Percentiles rank a stretch among this genome's conserved stretches.
Evolutionary conservation across 2,329 filamentous ascomycete genomes (phyloP).

Genomic region (Fonsecaea multimorphosa): DNA sequence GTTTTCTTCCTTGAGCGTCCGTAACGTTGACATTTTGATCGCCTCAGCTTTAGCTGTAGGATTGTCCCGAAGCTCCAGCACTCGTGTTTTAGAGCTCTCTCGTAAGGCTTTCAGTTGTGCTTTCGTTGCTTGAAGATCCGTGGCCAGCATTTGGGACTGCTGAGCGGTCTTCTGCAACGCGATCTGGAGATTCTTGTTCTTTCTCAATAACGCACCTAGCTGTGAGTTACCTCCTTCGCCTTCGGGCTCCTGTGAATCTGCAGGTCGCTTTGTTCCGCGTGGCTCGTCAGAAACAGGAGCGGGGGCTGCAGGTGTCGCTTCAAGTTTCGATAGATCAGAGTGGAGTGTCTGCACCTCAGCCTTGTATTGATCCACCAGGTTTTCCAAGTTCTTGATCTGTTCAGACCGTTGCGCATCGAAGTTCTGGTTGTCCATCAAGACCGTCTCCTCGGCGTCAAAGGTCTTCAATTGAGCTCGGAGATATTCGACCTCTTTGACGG

Average conservation of each 20-base stretch:
- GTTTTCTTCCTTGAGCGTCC: conserved; percentile 81
- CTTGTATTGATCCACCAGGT: conserved; percentile 86
- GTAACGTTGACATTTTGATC: conserved; percentile 80
- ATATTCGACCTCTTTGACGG: conserved; percentile 92
- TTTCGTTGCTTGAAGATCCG: conserved; percentile 73
- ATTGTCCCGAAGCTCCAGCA: conserved; percentile 88
- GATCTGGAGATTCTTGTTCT: conserved; percentile 84
- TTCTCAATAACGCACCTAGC: conserved; percentile 81
- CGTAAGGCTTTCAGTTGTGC: conserved; percentile 74
- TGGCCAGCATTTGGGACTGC: conserved; percentile 71
- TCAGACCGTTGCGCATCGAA: conserved; percentile 72
- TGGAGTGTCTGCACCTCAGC: conserved; percentile 77
- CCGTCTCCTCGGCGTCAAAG: conserved; percentile 84
- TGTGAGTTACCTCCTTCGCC: conserved; percentile 68
- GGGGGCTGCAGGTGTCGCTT: conserved; percentile 51
- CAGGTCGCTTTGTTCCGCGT: conserved; percentile 67
- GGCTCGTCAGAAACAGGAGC: conserved; percentile 50
- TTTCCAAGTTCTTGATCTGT: conserved; percentile 80
- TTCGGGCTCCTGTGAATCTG: conserved; percentile 50
- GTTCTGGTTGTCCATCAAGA: conserved; percentile 74
- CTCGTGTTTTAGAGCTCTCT: conserved; percentile 74
- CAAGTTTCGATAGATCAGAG: conserved; percentile 71
- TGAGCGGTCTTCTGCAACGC: conserved; percentile 73
- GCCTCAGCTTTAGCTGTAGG: conserved; percentile 85
- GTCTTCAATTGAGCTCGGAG: conserved; percentile 89